These are phyloP conservation scores for Melaleuca quinquenervia DNA, from an alignment of 345 rosid species.

Conservation along the genomic window DNA sequence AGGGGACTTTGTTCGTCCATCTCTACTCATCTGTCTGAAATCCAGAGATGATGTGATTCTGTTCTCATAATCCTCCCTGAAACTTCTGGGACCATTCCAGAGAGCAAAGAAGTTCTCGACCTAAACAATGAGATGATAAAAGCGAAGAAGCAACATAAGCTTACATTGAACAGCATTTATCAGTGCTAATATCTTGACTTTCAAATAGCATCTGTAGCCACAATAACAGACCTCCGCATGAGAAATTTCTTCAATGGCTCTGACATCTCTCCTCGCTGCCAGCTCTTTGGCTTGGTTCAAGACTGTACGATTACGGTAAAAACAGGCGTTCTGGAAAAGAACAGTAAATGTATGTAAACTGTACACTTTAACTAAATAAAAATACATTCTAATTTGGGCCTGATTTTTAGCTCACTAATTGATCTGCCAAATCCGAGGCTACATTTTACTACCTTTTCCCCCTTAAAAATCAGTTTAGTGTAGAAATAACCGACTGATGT, in stretches of 20 bases:
- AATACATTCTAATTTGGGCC: background rate
- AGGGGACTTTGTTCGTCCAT: conserved; percentile 61
- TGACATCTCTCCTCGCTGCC: conserved; percentile 39
- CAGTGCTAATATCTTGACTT: background rate
- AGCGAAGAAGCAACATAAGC: conserved; percentile 3
- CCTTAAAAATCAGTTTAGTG: background rate
- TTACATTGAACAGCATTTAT: background rate
- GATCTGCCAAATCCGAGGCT: background rate
- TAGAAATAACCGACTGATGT: background rate
- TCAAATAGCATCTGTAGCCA: background rate
- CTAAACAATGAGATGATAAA: conserved; percentile 19
- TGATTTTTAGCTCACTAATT: background rate
- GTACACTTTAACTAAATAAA: background rate
- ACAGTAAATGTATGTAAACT: background rate
- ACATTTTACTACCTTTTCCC: background rate
- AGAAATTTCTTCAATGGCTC: conserved; percentile 43
- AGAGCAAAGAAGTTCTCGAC: conserved; percentile 64
- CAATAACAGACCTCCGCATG: conserved; percentile 32
- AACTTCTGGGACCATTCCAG: conserved; percentile 56
- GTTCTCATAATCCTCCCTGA: conserved; percentile 77
- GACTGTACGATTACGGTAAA: conserved; percentile 29
- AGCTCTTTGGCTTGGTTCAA: conserved; percentile 44
- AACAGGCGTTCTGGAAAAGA: conserved; percentile 37
- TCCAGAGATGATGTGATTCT: conserved; percentile 59
- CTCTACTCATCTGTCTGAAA: conserved; percentile 40